These are phyloP conservation scores for Geotrichum europaeum DNA, from an alignment of 1,139 yeast genomes.

Conservation along the genomic window DNA sequence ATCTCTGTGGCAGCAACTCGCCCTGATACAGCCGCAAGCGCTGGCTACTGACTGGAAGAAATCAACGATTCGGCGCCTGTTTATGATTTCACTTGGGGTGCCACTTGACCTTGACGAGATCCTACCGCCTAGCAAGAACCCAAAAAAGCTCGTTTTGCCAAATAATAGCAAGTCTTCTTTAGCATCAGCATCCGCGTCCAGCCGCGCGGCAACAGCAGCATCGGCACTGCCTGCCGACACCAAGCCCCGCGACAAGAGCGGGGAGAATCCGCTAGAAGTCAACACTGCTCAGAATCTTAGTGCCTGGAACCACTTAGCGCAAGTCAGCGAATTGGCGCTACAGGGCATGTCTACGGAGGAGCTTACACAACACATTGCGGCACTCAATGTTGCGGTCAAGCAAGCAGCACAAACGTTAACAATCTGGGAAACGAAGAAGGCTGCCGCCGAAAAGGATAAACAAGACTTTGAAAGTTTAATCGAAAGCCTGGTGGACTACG, in stretches of 20 bases:
- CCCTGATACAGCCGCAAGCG: conserved; percentile 25
- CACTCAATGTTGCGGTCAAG: conserved; percentile 28
- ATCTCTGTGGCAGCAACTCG: conserved; percentile 35
- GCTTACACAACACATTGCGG: conserved; percentile 26
- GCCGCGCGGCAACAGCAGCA: neutral
- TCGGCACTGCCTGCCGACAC: neutral
- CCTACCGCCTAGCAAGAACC: conserved; percentile 30
- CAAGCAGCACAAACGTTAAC: conserved; percentile 40
- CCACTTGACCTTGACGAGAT: conserved; percentile 55
- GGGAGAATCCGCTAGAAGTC: neutral
- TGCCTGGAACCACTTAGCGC: conserved; percentile 33
- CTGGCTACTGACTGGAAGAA: conserved; percentile 47
- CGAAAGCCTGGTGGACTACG: conserved; percentile 64
- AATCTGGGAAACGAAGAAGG: conserved; percentile 45
- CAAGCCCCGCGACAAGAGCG: neutral
- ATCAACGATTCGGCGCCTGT: conserved; percentile 51
- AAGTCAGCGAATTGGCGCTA: conserved; percentile 33
- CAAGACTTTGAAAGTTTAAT: conserved; percentile 65
- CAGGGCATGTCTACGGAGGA: conserved; percentile 35
- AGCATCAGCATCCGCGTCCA: neutral
- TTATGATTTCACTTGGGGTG: conserved; percentile 52
- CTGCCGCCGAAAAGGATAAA: conserved; percentile 46
- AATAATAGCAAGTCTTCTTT: neutral
- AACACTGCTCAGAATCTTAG: conserved; percentile 25
- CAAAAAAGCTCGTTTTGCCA: conserved; percentile 31